These are phyloP conservation scores for Rhamnella rubrinervis DNA, from an alignment of 331 rosid genomes.

Conservation along the genomic window DNA sequence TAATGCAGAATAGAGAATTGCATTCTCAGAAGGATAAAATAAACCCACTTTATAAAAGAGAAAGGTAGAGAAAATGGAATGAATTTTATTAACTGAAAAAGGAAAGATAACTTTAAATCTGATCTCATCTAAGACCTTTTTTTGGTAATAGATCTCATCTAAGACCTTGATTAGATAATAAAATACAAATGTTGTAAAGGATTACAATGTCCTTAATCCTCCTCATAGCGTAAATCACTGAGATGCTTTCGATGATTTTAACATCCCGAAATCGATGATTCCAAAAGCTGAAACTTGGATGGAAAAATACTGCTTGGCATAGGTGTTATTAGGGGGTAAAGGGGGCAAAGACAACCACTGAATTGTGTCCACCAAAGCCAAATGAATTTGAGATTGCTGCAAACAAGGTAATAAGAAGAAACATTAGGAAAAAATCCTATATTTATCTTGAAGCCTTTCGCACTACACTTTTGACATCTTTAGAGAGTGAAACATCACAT, in stretches of 20 bases:
- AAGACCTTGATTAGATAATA: conserved; percentile 7
- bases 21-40: neutral
- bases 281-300: conserved; percentile 2
- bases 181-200: neutral
- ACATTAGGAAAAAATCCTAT: neutral
- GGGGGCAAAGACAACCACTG: conserved; percentile 64
- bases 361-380: conserved; percentile 83
- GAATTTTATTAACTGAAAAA: conserved; percentile 17
- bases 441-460: no score
- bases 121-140: conserved; percentile 9
- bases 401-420: neutral
- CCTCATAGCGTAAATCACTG: conserved; percentile 11
- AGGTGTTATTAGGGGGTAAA: conserved; percentile 40
- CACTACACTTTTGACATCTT: no score
- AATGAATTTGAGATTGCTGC: conserved; percentile 78
- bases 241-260: conserved; percentile 19
- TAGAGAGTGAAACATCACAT: conserved; percentile 22
- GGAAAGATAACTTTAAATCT: neutral
- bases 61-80: neutral
- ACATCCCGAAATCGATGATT: conserved; percentile 13
- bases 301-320: conserved; percentile 11
- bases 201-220: conserved; percentile 14
- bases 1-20: no score
- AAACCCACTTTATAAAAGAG: conserved; percentile 1
- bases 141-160: neutral